Evolutionary conservation across 305 asterid genomes (phyloP).

Genomic region (Fraxinus greggii): DNA sequence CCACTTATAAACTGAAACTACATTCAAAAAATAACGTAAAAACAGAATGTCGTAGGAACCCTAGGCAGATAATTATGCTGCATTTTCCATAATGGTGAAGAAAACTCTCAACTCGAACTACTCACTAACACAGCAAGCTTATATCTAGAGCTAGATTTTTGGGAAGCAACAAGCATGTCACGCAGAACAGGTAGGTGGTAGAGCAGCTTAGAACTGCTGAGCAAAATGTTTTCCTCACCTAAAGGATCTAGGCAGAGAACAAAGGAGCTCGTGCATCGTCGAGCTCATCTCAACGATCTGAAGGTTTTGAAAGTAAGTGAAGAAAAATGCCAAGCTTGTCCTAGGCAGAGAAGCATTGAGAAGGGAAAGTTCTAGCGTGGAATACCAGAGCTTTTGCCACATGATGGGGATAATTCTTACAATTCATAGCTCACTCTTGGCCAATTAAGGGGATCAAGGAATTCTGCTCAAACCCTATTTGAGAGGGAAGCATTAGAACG

Average conservation of each 20-base stretch:
- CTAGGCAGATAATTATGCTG: background rate
- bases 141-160: background rate
- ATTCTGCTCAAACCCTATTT: background rate
- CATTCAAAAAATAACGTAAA: conserved; percentile 1
- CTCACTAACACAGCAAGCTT: background rate
- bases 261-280: background rate
- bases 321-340: background rate
- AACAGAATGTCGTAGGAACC: background rate
- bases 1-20: conserved; percentile 8
- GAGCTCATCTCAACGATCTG: background rate
- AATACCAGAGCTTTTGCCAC: background rate
- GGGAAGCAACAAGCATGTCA: background rate
- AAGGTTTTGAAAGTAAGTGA: background rate
- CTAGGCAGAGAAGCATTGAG: background rate
- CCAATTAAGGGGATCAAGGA: background rate
- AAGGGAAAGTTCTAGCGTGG: background rate
- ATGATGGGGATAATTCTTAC: background rate
- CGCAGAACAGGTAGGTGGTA: background rate
- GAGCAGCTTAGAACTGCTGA: background rate
- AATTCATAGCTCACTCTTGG: background rate
- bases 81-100: background rate
- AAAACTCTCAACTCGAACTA: background rate
- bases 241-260: background rate
- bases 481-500: background rate
- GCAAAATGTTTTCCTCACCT: background rate